These are phyloP conservation scores for Simplicillium aogashimaense DNA, from an alignment of 2,329 filamentous ascomycete genomes.

Conservation along the genomic window DNA sequence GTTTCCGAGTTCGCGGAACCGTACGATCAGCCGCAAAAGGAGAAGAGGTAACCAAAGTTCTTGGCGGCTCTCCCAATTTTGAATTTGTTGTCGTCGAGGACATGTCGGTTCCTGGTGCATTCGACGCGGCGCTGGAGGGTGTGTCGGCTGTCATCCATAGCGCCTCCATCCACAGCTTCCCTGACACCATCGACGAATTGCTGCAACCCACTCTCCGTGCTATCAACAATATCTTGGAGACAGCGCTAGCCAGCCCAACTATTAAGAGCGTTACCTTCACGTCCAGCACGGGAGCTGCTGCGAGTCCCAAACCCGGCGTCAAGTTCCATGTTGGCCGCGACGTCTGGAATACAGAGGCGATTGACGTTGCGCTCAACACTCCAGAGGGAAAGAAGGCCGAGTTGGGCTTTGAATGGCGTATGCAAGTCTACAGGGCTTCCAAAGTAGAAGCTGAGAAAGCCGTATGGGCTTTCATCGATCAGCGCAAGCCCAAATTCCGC, in stretches of 20 bases:
- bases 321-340: constrained; percentile 11
- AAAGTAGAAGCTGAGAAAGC: constrained; percentile 25
- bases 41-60: too few relatives aligned
- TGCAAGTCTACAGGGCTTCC: constrained; percentile 28
- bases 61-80: too few relatives aligned
- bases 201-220: constrained; percentile 20
- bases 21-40: too few relatives aligned
- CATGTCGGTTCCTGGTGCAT: too few relatives aligned
- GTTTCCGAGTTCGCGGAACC: too few relatives aligned
- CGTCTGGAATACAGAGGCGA: too few relatives aligned
- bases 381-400: too few relatives aligned
- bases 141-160: constrained; percentile 26
- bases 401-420: constrained; percentile 17
- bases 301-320: constrained; percentile 10
- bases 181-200: too few relatives aligned
- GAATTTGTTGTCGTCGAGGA: too few relatives aligned
- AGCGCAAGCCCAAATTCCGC: constrained; percentile 18
- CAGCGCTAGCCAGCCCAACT: constrained; percentile 20
- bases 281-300: constrained; percentile 18
- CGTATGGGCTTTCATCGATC: constrained; percentile 23
- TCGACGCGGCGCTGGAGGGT: not conserved
- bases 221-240: constrained; percentile 18
- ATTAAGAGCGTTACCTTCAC: constrained; percentile 31
- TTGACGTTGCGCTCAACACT: too few relatives aligned
- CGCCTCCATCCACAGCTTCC: too few relatives aligned